Conservation (phyloP, 208 protist genomes). For the Wallacemonas sp. region DNA sequence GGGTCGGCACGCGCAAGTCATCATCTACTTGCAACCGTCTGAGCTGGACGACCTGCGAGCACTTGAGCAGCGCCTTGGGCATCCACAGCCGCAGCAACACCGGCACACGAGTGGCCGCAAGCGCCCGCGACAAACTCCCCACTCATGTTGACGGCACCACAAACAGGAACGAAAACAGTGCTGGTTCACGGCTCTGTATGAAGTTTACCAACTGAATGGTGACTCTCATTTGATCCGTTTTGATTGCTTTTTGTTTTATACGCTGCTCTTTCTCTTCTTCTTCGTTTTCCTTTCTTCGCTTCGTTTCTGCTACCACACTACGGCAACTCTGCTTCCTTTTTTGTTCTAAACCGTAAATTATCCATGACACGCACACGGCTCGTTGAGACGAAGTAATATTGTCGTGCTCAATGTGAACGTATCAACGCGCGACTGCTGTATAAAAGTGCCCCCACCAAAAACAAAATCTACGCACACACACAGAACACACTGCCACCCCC, state of each 20-base stretch:
- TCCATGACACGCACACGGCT: no score
- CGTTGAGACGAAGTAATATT: no score
- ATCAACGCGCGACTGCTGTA: no score
- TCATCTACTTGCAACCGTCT: constrained; percentile 20
- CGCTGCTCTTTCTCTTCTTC: constrained; percentile 14
- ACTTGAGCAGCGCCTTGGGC: neutral
- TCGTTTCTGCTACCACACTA: neutral
- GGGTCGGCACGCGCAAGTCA: constrained; percentile 14
- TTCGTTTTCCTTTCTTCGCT: neutral
- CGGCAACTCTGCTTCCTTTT: neutral
- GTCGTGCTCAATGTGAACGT: no score
- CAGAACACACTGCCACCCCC: no score
- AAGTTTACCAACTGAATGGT: no score
- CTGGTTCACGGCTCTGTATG: neutral
- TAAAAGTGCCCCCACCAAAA: no score
- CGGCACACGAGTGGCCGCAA: no score
- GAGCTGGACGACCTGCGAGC: constrained; percentile 7
- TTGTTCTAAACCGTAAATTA: neutral
- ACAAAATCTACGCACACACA: no score
- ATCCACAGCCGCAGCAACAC: no score
- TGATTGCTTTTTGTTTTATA: constrained; percentile 7
- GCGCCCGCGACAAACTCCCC: no score
- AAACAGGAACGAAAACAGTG: neutral
- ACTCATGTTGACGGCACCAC: neutral
- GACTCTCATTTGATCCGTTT: constrained; percentile 3